Percentiles rank a stretch among this genome's conserved stretches.
phyloP scores from a whole-genome alignment of 1,284 basidiomycete genomes.

The Retiboletus flavoniger region DNA sequence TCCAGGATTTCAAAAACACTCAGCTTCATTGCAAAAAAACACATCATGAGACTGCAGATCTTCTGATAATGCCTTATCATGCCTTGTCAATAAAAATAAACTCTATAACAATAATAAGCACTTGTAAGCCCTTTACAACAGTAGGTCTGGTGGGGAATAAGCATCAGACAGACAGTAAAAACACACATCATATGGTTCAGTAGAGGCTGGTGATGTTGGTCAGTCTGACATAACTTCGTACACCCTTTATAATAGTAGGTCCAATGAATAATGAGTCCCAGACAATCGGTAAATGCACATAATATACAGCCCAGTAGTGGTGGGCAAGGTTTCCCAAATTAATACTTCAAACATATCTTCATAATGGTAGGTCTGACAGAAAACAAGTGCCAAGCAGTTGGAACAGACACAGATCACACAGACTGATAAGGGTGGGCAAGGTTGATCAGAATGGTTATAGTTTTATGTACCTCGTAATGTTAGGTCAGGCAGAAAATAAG shows the following conservation, averaged over 20 bases:
- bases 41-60: background rate
- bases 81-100: background rate
- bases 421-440: background rate
- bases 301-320: background rate
- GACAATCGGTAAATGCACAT: background rate
- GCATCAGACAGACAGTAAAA: background rate
- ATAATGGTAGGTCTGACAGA: background rate
- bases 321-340: background rate
- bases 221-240: background rate
- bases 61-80: background rate
- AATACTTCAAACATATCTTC: background rate
- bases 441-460: background rate
- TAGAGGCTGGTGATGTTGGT: background rate
- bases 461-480: background rate
- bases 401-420: background rate
- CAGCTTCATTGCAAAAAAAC: too few relatives aligned
- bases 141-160: background rate
- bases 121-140: background rate
- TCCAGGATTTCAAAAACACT: too few relatives aligned
- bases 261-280: background rate
- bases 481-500: background rate
- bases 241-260: background rate
- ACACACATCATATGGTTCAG: background rate
- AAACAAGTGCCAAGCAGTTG: background rate
- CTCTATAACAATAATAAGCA: background rate